Base-by-base conservation (phyloP, 78 protist species). In the Anaeramoeba flamelloides region DNA sequence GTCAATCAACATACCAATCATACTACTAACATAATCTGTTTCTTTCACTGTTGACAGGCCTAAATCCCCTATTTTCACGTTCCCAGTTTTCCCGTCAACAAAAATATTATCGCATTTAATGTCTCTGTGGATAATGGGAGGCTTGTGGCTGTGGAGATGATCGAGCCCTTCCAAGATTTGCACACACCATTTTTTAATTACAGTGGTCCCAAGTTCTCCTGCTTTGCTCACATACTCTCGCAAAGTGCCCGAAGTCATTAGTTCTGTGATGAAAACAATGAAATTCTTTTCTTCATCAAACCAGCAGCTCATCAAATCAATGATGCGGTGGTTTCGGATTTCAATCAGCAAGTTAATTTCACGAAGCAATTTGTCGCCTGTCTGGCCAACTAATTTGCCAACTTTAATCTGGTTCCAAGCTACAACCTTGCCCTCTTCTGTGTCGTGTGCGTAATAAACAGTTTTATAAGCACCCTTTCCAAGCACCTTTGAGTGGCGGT, bases 71-170 rank as follows among this genome's bases (percentile, higher is more conserved):
- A 94, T 89, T 84, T 91, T 92, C 8, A 90, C 84, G 39, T 79
- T 81, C 37, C 97, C 90, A 79, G 26, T 39, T 78, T 64, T 26
- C 0, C 96, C 91, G 83, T 93, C 89, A 79, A 95, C 81, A 80
- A 95, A 95, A 33, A 95, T 87, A 85, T 95, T 95, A 85, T 92
- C 95, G 79, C 95, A 92, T 82, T 95, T 95, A 78, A 95, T 79
- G 77, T 95, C 98, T 26, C 98, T 90, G 87, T 93, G 98, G 38
- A 93, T 89, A 64, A 95, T 84, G 4, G 92, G 87, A 37, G 87
- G 86, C 0, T 79, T n/a, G 17, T 75, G 39, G 1, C 36, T 0
- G 85, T 95, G 98, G 81, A 95, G 85, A 39, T 92, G 90, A 33
- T 37, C 0, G 22, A 94, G 79, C 0, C 92, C 98, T 0, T 17